These are phyloP conservation scores for Gentiana dahurica DNA, from an alignment of 257 asterid species.

Conservation along the genomic window DNA sequence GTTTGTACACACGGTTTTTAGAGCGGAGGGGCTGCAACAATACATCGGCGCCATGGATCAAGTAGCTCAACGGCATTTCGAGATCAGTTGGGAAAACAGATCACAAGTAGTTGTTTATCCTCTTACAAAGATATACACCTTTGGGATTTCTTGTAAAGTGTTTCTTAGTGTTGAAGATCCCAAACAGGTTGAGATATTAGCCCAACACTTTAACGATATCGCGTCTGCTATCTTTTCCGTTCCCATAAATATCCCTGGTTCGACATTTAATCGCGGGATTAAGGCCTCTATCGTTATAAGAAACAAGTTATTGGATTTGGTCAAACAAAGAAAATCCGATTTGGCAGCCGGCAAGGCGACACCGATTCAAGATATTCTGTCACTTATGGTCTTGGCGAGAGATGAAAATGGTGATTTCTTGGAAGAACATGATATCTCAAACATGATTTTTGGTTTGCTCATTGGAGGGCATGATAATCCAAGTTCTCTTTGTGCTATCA, in stretches of 20 bases:
- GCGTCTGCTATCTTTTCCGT: constrained; percentile 36
- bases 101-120: constrained; percentile 24
- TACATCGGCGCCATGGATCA: constrained; percentile 50
- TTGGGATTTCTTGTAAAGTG: constrained; percentile 34
- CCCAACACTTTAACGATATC: constrained; percentile 25
- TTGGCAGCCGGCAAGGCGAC: background rate
- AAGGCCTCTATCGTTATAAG: constrained; percentile 6
- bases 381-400: constrained; percentile 35
- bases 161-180: constrained; percentile 46
- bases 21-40: constrained; percentile 35
- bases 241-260: constrained; percentile 46
- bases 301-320: no score
- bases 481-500: constrained; percentile 31
- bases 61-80: constrained; percentile 32
- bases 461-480: constrained; percentile 45
- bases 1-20: constrained; percentile 39
- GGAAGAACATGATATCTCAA: constrained; percentile 46
- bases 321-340: no score
- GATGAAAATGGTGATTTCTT: constrained; percentile 35
- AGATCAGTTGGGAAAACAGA: constrained; percentile 29
- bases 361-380: constrained; percentile 28
- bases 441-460: constrained; percentile 28
- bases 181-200: constrained; percentile 14
- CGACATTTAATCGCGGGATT: constrained; percentile 38
- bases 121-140: constrained; percentile 22